These are phyloP conservation scores for Ustilago cynodontis DNA, from an alignment of 1,284 basidiomycete species.

Conservation along the genomic window DNA sequence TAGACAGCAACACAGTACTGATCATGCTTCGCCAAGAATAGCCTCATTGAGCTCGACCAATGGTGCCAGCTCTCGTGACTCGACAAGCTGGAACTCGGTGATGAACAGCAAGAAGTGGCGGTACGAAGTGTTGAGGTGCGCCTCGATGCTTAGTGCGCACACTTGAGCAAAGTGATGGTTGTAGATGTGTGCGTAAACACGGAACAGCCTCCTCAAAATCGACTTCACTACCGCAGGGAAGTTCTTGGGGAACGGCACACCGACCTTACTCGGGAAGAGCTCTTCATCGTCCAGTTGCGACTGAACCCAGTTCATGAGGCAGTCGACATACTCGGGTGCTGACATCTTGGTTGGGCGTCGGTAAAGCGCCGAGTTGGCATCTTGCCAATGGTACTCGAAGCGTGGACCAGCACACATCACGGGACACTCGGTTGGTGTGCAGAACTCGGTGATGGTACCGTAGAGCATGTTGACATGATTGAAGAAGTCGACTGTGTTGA, in stretches of 20 bases:
- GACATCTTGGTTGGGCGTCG: conserved; percentile 67
- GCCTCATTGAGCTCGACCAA: conserved; percentile 96
- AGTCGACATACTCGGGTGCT: conserved; percentile 88
- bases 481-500: conserved; percentile 70
- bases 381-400: conserved; percentile 99
- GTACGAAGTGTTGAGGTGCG: conserved; percentile 98
- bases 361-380: conserved; percentile 71
- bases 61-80: conserved; percentile 95
- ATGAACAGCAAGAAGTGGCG: conserved; percentile 97
- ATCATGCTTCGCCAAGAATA: conserved; percentile 75
- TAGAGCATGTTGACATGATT: conserved; percentile 70
- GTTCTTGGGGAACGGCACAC: conserved; percentile 89
- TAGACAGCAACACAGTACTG: neutral
- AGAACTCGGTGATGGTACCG: conserved; percentile 69
- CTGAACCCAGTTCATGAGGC: conserved; percentile 99
- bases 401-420: conserved; percentile 99
- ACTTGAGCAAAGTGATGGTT: conserved; percentile 99
- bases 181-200: conserved; percentile 98
- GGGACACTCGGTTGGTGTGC: conserved; percentile 77
- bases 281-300: conserved; percentile 89
- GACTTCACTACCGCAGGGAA: conserved; percentile 92
- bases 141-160: conserved; percentile 97
- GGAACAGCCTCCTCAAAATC: conserved; percentile 90
- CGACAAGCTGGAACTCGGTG: conserved; percentile 97
- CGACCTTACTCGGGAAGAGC: conserved; percentile 94